Evolutionary conservation across 441 rosid species (phyloP), one percentile per base, ranked within the genome.

Genomic region (Adansonia gregorii): DNA sequence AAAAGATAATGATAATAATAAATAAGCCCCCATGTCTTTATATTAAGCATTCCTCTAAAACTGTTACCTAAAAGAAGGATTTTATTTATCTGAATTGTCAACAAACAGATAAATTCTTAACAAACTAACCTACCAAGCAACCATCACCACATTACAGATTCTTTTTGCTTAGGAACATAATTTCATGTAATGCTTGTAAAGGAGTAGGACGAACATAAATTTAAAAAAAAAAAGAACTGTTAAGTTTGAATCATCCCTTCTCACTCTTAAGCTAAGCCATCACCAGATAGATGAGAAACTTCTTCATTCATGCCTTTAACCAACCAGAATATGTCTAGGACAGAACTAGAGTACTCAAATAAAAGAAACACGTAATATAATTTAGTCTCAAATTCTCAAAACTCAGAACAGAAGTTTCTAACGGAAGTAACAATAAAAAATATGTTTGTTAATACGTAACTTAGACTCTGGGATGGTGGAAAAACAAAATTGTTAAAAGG

Each of bases 211-310:
- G 58, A 35, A 35, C 39, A 35, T 35, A 35, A 35, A 35, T 35
- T 35, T 0, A 35, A 35, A 35, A 35, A 2, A 35, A 35, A 68
- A 20, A 70, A 22, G 24, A 49, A 49, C 17, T 69, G 20, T 27
- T 11, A 19, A 68, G 43, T 55, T 54, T 35, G 46, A 39, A 17
- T 5, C 75, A 72, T 54, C 64, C 15, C 27, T n/a, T 54, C 63
- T n/a, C 64, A 52, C 27, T 72, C 75, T 27, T 15, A 71, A 52
- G 48, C 35, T 31, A 31, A 31, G 35, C 35, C 35, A 31, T 35
- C 39, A 35, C 39, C 64, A 55, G 8, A 55, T 22, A 54, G 3
- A 55, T 43, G 3, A 73, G 76, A 73, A 58, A 59, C 67, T 73
- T 35, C 76, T 41, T 8, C 63, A 59, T 10, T 19, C 52, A 72